These are phyloP conservation scores for Phoma sp. DNA, from an alignment of 2,329 filamentous ascomycete genomes.

Conservation along the genomic window DNA sequence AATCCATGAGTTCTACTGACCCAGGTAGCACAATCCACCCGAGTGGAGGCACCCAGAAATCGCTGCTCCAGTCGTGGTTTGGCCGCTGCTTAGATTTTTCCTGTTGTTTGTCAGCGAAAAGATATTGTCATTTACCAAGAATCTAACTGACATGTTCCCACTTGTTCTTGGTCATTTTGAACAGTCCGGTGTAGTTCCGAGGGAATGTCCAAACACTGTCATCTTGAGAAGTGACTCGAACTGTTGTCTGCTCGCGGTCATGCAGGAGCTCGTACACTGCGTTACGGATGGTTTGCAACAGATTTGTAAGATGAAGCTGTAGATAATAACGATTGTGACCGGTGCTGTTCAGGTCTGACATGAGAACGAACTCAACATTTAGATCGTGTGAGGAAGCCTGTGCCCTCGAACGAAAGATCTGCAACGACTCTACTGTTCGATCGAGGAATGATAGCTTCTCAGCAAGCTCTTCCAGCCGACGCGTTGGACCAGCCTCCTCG, in stretches of 20 bases:
- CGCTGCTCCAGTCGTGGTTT: slow-evolving; percentile 1
- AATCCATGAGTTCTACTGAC: not conserved
- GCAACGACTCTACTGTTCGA: slow-evolving; percentile 2
- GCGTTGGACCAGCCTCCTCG: not conserved
- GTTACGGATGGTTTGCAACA: slow-evolving; percentile 25
- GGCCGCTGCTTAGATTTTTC: slow-evolving; percentile 4
- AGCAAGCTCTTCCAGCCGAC: not conserved
- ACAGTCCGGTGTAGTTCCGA: slow-evolving; percentile 19
- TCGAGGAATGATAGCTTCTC: not conserved
- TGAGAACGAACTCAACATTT: slow-evolving; percentile 29
- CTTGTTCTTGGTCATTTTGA: slow-evolving; percentile 23
- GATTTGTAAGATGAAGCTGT: slow-evolving; percentile 5
- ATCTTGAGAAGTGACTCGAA: slow-evolving; percentile 30
- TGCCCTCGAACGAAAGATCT: not conserved
- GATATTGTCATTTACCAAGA: no score
- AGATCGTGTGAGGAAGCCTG: slow-evolving; percentile 3
- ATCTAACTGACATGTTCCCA: slow-evolving; percentile 26
- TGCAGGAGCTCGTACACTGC: slow-evolving; percentile 27
- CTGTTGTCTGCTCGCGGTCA: slow-evolving; percentile 14
- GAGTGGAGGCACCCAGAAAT: slow-evolving; percentile 8
- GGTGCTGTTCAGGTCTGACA: slow-evolving; percentile 15
- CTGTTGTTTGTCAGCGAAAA: not conserved
- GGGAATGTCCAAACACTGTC: slow-evolving; percentile 23
- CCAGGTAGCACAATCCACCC: not conserved
- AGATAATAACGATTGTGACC: no score